phyloP scores from a whole-genome alignment of 2,329 filamentous ascomycete genomes.

The Myriosclerotinia duriaeana region DNA sequence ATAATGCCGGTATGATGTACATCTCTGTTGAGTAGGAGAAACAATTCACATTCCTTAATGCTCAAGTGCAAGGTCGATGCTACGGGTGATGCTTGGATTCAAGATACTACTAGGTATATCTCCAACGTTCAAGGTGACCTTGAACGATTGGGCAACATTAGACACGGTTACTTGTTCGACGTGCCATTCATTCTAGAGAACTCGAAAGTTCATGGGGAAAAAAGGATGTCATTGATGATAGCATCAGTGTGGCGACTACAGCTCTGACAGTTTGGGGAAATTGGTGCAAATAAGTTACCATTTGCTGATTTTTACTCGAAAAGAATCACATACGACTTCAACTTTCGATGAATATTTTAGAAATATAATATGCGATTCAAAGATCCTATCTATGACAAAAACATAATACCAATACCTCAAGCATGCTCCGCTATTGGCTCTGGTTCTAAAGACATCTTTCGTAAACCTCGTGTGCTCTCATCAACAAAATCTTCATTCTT shows the following conservation, averaged over 20 bases:
- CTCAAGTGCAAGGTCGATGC: too few relatives aligned
- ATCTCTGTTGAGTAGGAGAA: too few relatives aligned
- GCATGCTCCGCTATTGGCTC: conserved; percentile 26
- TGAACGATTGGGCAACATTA: too few relatives aligned
- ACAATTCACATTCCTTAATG: background rate
- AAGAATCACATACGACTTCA: background rate
- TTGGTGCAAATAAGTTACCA: background rate
- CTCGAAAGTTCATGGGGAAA: too few relatives aligned
- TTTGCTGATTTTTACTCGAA: background rate
- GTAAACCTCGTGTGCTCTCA: conserved; percentile 30
- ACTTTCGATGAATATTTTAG: background rate
- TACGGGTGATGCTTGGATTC: too few relatives aligned
- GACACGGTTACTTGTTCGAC: too few relatives aligned
- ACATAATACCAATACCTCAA: conserved; percentile 1
- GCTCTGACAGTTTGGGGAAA: background rate
- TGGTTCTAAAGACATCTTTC: conserved; percentile 33
- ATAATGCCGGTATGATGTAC: too few relatives aligned
- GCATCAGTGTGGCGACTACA: too few relatives aligned
- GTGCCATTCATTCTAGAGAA: too few relatives aligned
- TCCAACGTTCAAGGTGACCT: too few relatives aligned
- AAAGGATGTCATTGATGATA: too few relatives aligned
- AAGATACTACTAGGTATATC: too few relatives aligned
- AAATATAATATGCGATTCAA: background rate
- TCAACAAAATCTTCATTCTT: conserved; percentile 26
- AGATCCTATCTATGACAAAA: background rate